Evolutionary conservation across 176 grass and related monocot genomes (phyloP), one percentile per base, ranked within the genome.

Genomic region (Phyllostachys edulis): DNA sequence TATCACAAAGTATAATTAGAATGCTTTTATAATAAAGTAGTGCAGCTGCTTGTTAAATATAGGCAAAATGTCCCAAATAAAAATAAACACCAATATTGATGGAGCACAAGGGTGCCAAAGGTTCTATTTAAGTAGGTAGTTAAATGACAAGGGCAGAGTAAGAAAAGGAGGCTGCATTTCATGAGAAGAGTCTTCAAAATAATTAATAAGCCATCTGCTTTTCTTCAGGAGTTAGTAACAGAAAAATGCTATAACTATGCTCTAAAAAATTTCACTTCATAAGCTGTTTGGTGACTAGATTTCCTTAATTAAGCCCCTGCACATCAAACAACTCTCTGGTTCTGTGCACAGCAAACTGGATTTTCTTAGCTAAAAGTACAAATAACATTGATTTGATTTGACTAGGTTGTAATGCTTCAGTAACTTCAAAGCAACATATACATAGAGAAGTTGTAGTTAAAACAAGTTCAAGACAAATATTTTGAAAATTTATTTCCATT

Each of bases 1-100:
- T 60, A 79, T 79, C 64, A 71, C 29, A 63, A 69, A 86, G 54
- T 55, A 82, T 7, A 69, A 84, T 47, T 63, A 83, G 39, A 79
- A 79, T 70, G n/a, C 16, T 76, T 76, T 82, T 75, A 55, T 84
- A 44, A 41, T 59, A 89, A 54, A 62, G 38, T 46, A 26, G 8
- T 67, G n/a, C 23, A 54, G 16, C 26, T 62, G 20, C 70, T 81
- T 71, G 42, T 41, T 63, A 80, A 34, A 76, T 26, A 80, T 60
- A 66, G 38, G 20, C 10, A 50, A 63, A 10, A 69, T 69, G 26
- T 63, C 8, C 4, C 18, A 80, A 64, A 1, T 13, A 44, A 32
- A 46, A 40, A 52, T 4, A 17, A 34, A 60, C 32, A 85, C 23
- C 55, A 59, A 59, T 59, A 59, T 5, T 47, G 39, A 63, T 86